These are phyloP conservation scores for Neurospora crassa DNA, from an alignment of 2,329 filamentous ascomycete species.

Conservation along the genomic window DNA sequence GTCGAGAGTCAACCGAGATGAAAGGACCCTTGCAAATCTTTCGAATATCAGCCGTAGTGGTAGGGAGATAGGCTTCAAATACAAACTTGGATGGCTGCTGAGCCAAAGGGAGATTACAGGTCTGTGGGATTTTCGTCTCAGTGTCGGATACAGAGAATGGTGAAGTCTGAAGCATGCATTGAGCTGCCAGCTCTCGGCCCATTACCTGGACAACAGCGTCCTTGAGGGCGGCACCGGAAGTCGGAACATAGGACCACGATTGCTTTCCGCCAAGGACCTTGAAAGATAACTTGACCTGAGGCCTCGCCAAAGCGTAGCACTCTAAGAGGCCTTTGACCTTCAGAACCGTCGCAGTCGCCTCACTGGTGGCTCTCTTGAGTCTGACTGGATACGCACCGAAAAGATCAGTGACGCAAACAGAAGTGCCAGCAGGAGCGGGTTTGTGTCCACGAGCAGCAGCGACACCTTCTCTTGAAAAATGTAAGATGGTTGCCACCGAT, in stretches of 20 bases:
- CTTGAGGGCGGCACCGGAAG: slow-evolving; percentile 34
- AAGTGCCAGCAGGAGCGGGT: slow-evolving; percentile 58
- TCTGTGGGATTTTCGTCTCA: slow-evolving; percentile 6
- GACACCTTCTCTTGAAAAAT: slow-evolving; percentile 33
- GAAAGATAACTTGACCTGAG: slow-evolving; percentile 50
- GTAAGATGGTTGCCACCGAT: slow-evolving; percentile 42
- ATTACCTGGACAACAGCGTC: slow-evolving; percentile 55
- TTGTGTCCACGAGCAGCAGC: slow-evolving; percentile 26
- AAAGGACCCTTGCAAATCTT: slow-evolving; percentile 45
- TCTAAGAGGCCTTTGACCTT: slow-evolving; percentile 52
- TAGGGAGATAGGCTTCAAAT: slow-evolving; percentile 51
- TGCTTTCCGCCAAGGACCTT: slow-evolving; percentile 45
- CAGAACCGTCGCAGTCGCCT: slow-evolving; percentile 44
- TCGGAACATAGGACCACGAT: slow-evolving; percentile 56
- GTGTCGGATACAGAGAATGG: slow-evolving; percentile 2
- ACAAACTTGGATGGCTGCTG: slow-evolving; percentile 25
- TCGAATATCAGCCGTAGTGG: slow-evolving; percentile 31
- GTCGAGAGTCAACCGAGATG: slow-evolving; percentile 59
- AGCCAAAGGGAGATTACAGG: background rate
- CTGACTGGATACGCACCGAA: slow-evolving; percentile 56
- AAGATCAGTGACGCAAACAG: slow-evolving; percentile 49
- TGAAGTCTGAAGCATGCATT: slow-evolving; percentile 37
- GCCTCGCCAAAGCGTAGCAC: slow-evolving; percentile 57
- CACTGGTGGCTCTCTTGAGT: slow-evolving; percentile 46
- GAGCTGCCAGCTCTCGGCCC: slow-evolving; percentile 43